Evolutionary conservation across 164 flowering plant species (phyloP).

Genomic region (Cinnamomum micranthum): DNA sequence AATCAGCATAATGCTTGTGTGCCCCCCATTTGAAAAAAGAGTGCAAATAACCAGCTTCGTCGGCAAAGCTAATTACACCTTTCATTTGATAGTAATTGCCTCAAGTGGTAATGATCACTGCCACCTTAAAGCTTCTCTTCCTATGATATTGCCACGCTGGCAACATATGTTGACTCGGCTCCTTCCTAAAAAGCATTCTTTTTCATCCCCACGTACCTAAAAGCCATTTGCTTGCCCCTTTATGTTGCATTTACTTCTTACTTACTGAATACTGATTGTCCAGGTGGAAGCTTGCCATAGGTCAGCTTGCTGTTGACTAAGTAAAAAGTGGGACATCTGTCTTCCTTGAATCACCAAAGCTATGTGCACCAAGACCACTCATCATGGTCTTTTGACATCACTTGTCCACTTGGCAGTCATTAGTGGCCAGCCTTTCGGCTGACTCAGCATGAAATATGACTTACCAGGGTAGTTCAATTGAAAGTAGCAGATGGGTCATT

Average conservation of each 20-base stretch:
- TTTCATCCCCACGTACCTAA: neutral
- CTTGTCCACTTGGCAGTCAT: neutral
- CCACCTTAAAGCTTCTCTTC: constrained; percentile 3
- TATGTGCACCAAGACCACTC: too few relatives aligned
- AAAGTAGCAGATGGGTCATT: neutral
- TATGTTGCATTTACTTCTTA: too few relatives aligned
- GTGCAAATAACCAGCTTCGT: neutral
- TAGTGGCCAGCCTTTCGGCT: too few relatives aligned
- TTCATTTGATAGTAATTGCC: neutral
- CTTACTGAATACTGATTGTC: too few relatives aligned
- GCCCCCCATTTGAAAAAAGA: neutral
- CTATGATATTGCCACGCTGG: constrained; percentile 6
- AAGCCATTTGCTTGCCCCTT: neutral
- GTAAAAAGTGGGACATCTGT: neutral
- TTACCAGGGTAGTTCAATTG: neutral
- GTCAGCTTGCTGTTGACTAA: neutral
- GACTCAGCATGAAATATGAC: too few relatives aligned
- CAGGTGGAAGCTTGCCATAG: neutral
- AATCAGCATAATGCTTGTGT: neutral
- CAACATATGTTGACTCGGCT: neutral
- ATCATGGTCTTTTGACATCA: neutral
- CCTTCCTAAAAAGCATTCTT: neutral
- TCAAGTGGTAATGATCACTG: constrained; percentile 1
- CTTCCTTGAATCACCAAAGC: neutral
- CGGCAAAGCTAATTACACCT: neutral